Conservation (phyloP, 1,139 yeast species). For the Barnettozyma hawaiiensis region DNA sequence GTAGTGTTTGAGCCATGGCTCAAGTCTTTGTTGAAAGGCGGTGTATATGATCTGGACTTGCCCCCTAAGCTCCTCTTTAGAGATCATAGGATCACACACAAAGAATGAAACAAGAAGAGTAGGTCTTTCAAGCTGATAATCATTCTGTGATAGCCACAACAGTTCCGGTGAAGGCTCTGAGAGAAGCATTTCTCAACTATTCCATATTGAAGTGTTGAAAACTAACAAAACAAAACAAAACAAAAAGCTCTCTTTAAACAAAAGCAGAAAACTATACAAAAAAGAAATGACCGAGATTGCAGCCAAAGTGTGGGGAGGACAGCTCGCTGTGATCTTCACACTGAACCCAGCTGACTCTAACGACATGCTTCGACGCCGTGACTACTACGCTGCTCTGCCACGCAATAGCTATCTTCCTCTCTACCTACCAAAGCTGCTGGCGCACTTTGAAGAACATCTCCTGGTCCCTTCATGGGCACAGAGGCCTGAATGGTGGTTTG, state of each 20-base stretch:
- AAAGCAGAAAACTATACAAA: background rate
- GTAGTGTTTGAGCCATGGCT: constrained; percentile 37
- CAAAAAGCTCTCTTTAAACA: background rate
- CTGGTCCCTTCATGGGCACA: constrained; percentile 31
- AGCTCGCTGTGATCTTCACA: constrained; percentile 40
- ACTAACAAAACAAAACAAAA: background rate
- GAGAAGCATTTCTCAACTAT: background rate
- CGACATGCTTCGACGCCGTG: constrained; percentile 20
- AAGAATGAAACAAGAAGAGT: constrained; percentile 15
- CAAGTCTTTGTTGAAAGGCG: constrained; percentile 27
- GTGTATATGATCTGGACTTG: constrained; percentile 19
- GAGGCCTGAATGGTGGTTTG: constrained; percentile 57
- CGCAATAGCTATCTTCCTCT: constrained; percentile 59
- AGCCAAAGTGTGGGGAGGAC: constrained; percentile 48
- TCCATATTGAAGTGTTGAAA: background rate
- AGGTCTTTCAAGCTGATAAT: constrained; percentile 4
- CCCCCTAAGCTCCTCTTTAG: constrained; percentile 10
- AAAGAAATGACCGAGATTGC: constrained; percentile 29
- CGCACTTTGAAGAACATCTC: constrained; percentile 40
- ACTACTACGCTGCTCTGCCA: constrained; percentile 18
- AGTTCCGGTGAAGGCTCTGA: constrained; percentile 8
- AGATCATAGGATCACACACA: constrained; percentile 16
- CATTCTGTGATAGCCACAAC: constrained; percentile 13
- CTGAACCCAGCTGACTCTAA: constrained; percentile 29
- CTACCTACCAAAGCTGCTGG: constrained; percentile 37